Evolutionary conservation across 148 eudicot genomes (phyloP).

Genomic region (Oxyria digyna): DNA sequence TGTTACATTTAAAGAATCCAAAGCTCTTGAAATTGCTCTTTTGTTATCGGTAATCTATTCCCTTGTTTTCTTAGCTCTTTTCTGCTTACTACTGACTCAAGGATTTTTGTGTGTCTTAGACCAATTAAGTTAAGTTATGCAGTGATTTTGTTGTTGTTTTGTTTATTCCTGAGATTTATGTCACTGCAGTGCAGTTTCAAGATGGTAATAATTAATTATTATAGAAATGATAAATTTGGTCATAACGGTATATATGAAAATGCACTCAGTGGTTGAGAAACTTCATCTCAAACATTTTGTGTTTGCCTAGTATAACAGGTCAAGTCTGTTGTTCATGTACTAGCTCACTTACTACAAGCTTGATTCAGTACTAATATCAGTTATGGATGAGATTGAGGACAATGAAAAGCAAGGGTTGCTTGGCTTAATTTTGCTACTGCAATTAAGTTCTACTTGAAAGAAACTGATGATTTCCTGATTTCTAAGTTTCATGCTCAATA

Average conservation of each 20-base stretch:
- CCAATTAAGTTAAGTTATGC: no score
- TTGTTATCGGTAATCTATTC: constrained; percentile 50
- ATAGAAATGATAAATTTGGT: no score
- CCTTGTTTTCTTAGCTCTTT: not conserved
- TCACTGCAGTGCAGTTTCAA: no score
- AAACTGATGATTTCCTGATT: not conserved
- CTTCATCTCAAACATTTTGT: not conserved
- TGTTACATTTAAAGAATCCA: constrained; percentile 75
- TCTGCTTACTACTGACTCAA: not conserved
- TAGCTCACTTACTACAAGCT: not conserved
- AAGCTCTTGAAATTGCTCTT: constrained; percentile 82
- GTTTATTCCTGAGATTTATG: no score
- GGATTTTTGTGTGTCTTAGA: not conserved
- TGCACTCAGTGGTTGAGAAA: no score
- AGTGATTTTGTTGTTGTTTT: no score
- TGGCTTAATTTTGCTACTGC: not conserved
- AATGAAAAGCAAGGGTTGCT: not conserved
- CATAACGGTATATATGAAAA: no score
- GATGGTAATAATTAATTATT: no score
- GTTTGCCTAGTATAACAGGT: not conserved
- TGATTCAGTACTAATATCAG: not conserved
- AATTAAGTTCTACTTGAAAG: not conserved
- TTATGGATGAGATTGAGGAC: not conserved
- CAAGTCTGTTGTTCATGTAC: not conserved
- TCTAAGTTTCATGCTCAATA: not conserved